Conservation (phyloP, 208 protist species). For the Leptomonas pyrrhocoris region DNA sequence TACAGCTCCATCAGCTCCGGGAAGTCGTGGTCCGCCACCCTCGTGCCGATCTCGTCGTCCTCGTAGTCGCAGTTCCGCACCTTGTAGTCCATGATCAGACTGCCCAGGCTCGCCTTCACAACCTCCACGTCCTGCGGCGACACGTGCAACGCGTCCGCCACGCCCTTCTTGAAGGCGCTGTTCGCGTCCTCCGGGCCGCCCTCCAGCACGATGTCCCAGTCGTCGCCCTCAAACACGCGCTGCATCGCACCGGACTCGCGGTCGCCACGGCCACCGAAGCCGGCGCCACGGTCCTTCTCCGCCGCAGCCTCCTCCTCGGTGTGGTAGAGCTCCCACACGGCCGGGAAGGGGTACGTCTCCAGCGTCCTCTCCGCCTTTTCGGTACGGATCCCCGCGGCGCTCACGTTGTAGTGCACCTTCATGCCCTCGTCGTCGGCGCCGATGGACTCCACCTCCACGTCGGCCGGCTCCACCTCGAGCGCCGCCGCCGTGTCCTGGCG, state of each 20-base stretch:
- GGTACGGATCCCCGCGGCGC: neutral
- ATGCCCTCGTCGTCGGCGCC: slow-evolving; percentile 21
- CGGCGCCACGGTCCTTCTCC: too few relatives aligned
- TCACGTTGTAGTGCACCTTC: slow-evolving; percentile 36
- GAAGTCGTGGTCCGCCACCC: slow-evolving; percentile 37
- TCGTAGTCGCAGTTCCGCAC: slow-evolving; percentile 32
- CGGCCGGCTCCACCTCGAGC: slow-evolving; percentile 10
- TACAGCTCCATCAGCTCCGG: slow-evolving; percentile 61
- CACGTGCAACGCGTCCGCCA: slow-evolving; percentile 25
- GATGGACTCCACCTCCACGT: slow-evolving; percentile 31
- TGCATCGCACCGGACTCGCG: slow-evolving; percentile 38
- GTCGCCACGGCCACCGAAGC: slow-evolving; percentile 24
- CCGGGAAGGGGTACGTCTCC: slow-evolving; percentile 37
- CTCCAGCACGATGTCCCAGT: slow-evolving; percentile 56
- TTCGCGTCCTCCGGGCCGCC: slow-evolving; percentile 27
- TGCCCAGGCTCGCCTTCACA: slow-evolving; percentile 37
- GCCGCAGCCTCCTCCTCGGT: slow-evolving; percentile 14
- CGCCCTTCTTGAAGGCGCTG: slow-evolving; percentile 40
- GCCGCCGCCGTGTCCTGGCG: slow-evolving; percentile 35
- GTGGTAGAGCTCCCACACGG: slow-evolving; percentile 40
- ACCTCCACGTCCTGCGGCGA: slow-evolving; percentile 31
- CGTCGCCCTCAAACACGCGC: slow-evolving; percentile 54
- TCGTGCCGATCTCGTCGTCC: slow-evolving; percentile 33
- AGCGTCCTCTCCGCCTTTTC: slow-evolving; percentile 26
- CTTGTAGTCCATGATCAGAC: slow-evolving; percentile 53